Evolutionary conservation across 2,329 filamentous ascomycete genomes (phyloP).

Genomic region (Xylariaceae sp.): DNA sequence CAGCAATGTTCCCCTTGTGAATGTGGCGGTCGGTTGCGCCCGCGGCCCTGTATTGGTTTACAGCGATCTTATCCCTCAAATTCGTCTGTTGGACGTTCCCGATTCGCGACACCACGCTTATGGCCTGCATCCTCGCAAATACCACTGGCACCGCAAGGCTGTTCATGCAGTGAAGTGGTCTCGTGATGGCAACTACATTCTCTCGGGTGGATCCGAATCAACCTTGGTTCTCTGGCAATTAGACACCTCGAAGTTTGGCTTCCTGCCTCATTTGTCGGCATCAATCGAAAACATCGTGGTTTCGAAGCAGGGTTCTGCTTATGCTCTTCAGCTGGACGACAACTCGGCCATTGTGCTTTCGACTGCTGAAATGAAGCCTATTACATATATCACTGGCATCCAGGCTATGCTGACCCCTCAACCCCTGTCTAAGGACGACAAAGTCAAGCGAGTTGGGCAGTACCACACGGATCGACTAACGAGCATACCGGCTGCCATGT

Average conservation of each 20-base stretch:
- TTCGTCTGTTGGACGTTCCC: constrained; percentile 41
- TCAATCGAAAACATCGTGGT: constrained; percentile 80
- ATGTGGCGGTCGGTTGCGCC: constrained; percentile 71
- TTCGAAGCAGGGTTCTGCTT: constrained; percentile 72
- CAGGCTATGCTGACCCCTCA: constrained; percentile 57
- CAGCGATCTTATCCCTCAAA: constrained; percentile 61
- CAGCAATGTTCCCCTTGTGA: constrained; percentile 44
- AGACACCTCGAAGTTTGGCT: constrained; percentile 75
- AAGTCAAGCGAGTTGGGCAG: constrained; percentile 49
- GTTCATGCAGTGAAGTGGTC: constrained; percentile 90
- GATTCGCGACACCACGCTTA: constrained; percentile 32
- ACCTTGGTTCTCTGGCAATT: constrained; percentile 90
- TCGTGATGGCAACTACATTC: constrained; percentile 85
- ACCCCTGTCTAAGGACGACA: constrained; percentile 45
- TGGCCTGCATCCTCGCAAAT: constrained; percentile 55
- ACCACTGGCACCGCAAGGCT: constrained; percentile 87
- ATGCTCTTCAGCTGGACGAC: constrained; percentile 79
- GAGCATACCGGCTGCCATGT: constrained; percentile 54
- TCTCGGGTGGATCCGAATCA: constrained; percentile 88
- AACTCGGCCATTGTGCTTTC: constrained; percentile 90
- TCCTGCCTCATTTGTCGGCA: constrained; percentile 83
- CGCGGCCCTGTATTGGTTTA: constrained; percentile 79
- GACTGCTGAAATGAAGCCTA: constrained; percentile 81
- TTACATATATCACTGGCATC: constrained; percentile 76
- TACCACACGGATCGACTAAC: constrained; percentile 41